Evolutionary conservation across 139 green algal species (phyloP), one percentile per base, ranked within the genome.

Genomic region (Trebouxia sp.): DNA sequence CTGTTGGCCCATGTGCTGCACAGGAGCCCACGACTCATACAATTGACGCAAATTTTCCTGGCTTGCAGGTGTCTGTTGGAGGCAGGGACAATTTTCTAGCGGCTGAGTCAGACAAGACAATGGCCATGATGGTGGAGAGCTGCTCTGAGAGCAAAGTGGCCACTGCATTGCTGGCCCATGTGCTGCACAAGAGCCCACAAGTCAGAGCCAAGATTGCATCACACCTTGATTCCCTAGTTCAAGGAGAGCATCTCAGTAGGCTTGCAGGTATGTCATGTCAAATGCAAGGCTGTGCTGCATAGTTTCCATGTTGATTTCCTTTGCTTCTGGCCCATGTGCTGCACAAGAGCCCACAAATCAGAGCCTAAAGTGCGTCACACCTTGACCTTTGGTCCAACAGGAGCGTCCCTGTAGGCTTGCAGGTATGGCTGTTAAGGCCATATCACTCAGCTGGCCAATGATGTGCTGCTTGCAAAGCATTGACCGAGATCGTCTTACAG

Each of bases 41-140:
- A n/a, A n/a, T n/a, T n/a, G n/a, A n/a, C 37, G 9, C 35, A n/a
- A 6, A 24, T 3, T 45, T 0, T 7, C 14, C n/a, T n/a, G 15
- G 15, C 47, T 26, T 72, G 62, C 62, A 72, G 62, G 83, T 93
- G 3, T 92, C 88, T 42, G 90, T 89, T 50, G 91, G 90, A 48
- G 91, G 92, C 17, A 88, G 92, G 11, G 92, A 96, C 78, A 96
- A 92, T 83, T 97, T 95, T 82, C 88, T 97, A 28, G 85, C 89
- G 1, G 76, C 83, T 7, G 91, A 95, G 72, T 92, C 93, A 0
- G 91, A 96, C 84, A 83, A 82, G 39, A 85, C 86, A 22, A 85
- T 97, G 42, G 65, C 53, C 0, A 62, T 89, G 17, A 89, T 96
- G 87, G 85, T 88, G 9, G 77, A 79, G 30, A 82, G 77, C 74